Evolutionary conservation across 495 filamentous ascomycete genomes (phyloP).

Genomic region (Tuber microsphaerosporum): DNA sequence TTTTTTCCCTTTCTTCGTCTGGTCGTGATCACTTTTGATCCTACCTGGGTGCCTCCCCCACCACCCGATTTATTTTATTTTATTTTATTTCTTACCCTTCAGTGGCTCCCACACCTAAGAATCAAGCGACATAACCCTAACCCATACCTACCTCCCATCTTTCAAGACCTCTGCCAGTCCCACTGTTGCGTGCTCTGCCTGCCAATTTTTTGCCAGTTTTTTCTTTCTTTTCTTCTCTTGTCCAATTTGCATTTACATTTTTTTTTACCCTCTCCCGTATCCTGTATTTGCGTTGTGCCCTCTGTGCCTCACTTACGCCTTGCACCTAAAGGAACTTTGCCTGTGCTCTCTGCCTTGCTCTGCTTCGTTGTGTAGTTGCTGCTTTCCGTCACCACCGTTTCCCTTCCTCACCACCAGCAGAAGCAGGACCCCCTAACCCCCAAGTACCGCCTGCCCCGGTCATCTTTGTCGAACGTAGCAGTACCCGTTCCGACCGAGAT

Average conservation of each 20-base stretch:
- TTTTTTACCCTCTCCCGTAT: conserved; percentile 19
- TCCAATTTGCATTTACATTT: conserved; percentile 20
- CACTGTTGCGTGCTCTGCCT: conserved; percentile 33
- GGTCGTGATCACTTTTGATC: conserved; percentile 29
- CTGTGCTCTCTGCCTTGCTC: conserved; percentile 1
- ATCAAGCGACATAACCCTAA: conserved; percentile 23
- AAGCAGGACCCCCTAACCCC: background rate
- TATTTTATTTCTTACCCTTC: background rate
- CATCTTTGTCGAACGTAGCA: background rate
- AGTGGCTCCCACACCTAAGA: conserved; percentile 31
- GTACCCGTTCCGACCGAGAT: background rate
- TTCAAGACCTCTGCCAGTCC: conserved; percentile 36
- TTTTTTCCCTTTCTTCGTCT: conserved; percentile 11
- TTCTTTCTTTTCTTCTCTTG: background rate
- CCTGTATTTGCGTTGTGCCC: conserved; percentile 32
- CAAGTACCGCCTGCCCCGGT: background rate
- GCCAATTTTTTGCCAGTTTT: conserved; percentile 28
- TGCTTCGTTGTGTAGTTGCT: conserved; percentile 2
- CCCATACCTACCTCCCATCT: conserved; percentile 34
- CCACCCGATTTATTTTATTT: conserved; percentile 36
- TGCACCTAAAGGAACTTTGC: background rate
- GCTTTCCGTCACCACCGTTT: background rate
- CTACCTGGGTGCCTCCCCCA: conserved; percentile 22
- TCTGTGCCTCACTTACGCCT: conserved; percentile 14
- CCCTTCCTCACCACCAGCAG: background rate